Evolutionary conservation across 140 eudicot genomes (phyloP).

Genomic region (Erigeron philadelphicus): DNA sequence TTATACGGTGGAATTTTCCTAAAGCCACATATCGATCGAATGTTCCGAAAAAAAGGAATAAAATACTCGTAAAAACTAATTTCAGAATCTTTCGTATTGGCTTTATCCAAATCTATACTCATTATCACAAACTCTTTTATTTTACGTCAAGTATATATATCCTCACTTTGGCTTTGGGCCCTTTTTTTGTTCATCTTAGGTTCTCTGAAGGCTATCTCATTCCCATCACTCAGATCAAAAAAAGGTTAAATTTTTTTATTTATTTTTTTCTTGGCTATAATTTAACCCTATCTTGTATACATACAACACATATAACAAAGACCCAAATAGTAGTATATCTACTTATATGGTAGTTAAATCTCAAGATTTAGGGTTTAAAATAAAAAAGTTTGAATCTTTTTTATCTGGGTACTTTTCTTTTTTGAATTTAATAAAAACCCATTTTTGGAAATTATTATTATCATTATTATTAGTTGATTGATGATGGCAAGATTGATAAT

Average conservation of each 20-base stretch:
- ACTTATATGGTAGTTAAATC: constrained; percentile 15
- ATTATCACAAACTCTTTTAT: constrained; percentile 9
- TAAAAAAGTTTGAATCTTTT: neutral
- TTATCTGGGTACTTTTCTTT: constrained; percentile 27
- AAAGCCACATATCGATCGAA: no score
- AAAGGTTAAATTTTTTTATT: constrained; percentile 20
- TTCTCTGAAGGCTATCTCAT: constrained; percentile 22
- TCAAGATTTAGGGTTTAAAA: constrained; percentile 30
- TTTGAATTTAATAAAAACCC: neutral
- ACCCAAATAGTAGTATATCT: constrained; percentile 4
- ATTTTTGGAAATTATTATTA: constrained; percentile 26
- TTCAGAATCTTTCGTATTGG: constrained; percentile 5
- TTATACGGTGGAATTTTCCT: no score
- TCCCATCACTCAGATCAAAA: constrained; percentile 24
- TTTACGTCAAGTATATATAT: constrained; percentile 11
- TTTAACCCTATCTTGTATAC: constrained; percentile 37
- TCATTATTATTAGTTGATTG: constrained; percentile 29
- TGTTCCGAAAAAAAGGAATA: no score
- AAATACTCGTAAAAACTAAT: neutral
- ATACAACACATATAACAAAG: constrained; percentile 21
- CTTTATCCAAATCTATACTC: constrained; percentile 18
- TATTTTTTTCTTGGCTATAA: constrained; percentile 47
- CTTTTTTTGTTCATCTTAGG: constrained; percentile 33
- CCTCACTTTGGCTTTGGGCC: constrained; percentile 24
- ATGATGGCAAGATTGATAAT: constrained; percentile 92